Conservation (phyloP, 2,329 filamentous ascomycete species). For the Beauveria australis region DNA sequence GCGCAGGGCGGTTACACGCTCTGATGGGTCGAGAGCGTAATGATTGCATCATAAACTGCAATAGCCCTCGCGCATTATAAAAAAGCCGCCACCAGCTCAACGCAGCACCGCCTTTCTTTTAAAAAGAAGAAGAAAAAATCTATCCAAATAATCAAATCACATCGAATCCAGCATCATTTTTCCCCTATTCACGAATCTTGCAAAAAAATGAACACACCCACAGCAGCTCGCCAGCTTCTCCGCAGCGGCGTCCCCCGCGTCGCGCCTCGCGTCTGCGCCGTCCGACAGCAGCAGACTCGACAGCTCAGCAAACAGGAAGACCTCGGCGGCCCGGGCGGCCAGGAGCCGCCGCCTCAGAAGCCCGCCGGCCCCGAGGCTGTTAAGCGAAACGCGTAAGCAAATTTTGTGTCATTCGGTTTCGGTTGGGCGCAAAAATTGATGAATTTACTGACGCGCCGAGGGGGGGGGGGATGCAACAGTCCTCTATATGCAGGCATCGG, state of each 20-base stretch:
- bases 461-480: constrained; percentile 15
- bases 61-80: not conserved
- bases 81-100: not conserved
- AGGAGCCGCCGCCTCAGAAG: constrained; percentile 19
- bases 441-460: not conserved
- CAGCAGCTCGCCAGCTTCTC: constrained; percentile 5
- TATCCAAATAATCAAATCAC: too few relatives aligned
- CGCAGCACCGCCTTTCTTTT: too few relatives aligned
- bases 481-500: constrained; percentile 21
- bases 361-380: constrained; percentile 23
- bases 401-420: not conserved
- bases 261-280: not conserved
- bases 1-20: not conserved
- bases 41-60: constrained; percentile 6
- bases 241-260: not conserved
- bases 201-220: not conserved
- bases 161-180: not conserved
- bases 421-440: too few relatives aligned
- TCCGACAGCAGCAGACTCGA: not conserved
- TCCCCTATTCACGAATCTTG: too few relatives aligned
- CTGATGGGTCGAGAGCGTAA: not conserved
- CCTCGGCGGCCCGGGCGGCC: constrained; percentile 27
- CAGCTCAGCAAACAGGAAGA: constrained; percentile 16
- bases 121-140: not conserved
- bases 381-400: constrained; percentile 24